Conservation (phyloP, 176 grass and related monocot genomes). For the Carex parvula region DNA sequence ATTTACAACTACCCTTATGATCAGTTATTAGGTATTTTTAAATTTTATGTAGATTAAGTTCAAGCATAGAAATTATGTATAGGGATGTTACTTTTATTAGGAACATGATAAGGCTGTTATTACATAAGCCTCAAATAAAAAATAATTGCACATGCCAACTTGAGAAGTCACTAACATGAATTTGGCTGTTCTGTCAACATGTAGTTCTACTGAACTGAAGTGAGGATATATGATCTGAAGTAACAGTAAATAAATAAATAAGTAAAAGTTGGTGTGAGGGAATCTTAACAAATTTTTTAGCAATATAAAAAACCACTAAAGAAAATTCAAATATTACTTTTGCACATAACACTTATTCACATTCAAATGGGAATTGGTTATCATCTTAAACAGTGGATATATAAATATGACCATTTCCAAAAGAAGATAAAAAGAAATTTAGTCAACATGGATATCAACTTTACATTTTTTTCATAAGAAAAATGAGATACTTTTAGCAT, state of each 20-base stretch:
- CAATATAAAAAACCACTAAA: not conserved
- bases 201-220: not conserved
- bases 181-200: slow-evolving; percentile 14
- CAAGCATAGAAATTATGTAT: not conserved
- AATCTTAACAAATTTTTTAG: not conserved
- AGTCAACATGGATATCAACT: not conserved
- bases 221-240: not conserved
- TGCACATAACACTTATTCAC: not conserved
- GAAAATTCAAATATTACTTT: not conserved
- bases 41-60: not conserved
- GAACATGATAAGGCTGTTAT: not conserved
- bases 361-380: not conserved
- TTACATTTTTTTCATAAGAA: not conserved
- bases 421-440: not conserved
- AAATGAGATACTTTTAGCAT: not conserved
- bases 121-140: not conserved
- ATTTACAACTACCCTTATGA: not conserved
- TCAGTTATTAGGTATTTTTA: not conserved
- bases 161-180: not conserved
- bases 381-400: not conserved
- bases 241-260: not conserved
- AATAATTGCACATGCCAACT: not conserved
- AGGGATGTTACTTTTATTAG: not conserved
- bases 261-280: not conserved
- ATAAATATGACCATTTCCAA: not conserved